Percentiles rank a stretch among this genome's conserved stretches.
phyloP scores from a whole-genome alignment of 2,329 filamentous ascomycete species.

The Penicillium aurantiogriseum region DNA sequence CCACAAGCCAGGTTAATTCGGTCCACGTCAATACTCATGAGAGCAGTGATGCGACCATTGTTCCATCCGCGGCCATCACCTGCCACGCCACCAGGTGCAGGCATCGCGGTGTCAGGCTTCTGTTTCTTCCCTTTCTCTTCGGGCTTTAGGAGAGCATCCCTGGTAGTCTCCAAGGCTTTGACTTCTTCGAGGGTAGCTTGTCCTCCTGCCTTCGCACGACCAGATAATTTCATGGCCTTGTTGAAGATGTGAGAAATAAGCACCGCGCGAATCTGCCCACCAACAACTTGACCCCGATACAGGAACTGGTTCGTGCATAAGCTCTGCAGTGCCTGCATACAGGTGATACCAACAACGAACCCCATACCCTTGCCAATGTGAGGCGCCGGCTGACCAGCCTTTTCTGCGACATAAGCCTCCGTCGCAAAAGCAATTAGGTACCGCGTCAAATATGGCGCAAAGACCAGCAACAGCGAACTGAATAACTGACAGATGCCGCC shows the following conservation, averaged over 20 bases:
- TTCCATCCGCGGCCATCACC: conserved; percentile 81
- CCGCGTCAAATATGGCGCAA: conserved; percentile 80
- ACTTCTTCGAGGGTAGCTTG: conserved; percentile 53
- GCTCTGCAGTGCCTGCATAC: conserved; percentile 82
- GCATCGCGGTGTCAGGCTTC: conserved; percentile 38
- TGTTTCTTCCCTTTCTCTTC: conserved; percentile 27
- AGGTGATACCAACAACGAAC: conserved; percentile 76
- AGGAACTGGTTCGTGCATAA: conserved; percentile 86
- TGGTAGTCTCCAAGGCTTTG: conserved; percentile 42
- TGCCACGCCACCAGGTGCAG: conserved; percentile 49
- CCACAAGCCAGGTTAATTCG: conserved; percentile 85
- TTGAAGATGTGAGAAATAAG: conserved; percentile 86
- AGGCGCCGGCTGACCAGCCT: conserved; percentile 56
- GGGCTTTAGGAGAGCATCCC: conserved; percentile 44
- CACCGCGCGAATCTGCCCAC: conserved; percentile 76
- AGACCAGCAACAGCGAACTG: conserved; percentile 70
- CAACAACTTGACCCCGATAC: conserved; percentile 87
- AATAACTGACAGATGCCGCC: conserved; percentile 75
- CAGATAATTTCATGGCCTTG: conserved; percentile 87
- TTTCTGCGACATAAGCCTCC: conserved; percentile 69
- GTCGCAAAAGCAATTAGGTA: conserved; percentile 84
- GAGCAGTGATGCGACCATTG: conserved; percentile 84
- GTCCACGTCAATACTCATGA: conserved; percentile 96
- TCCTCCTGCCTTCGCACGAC: conserved; percentile 81
- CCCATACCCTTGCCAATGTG: conserved; percentile 74